Evolutionary conservation across 2,329 filamentous ascomycete genomes (phyloP).

Genomic region (Blastomyces parvus): DNA sequence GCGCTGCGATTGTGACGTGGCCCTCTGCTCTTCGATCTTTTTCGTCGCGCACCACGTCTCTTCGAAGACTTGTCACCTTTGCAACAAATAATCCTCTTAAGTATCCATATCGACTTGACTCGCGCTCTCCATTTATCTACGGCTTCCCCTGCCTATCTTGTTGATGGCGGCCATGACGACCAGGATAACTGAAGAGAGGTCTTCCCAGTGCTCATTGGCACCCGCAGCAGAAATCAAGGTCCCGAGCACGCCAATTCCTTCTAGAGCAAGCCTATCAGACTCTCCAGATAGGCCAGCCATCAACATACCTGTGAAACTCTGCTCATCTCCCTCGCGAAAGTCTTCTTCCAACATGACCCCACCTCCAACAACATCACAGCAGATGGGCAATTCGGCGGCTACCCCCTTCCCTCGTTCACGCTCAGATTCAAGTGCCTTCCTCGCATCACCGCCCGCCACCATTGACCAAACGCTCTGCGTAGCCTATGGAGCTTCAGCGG

Average conservation of each 20-base stretch:
- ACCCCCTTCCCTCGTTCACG: conserved; percentile 36
- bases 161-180: conserved; percentile 21
- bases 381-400: conserved; percentile 27
- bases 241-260: conserved; percentile 27
- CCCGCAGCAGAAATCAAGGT: conserved; percentile 31
- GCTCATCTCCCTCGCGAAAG: conserved; percentile 34
- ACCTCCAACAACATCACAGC: conserved; percentile 50
- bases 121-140: not conserved
- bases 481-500: conserved; percentile 35
- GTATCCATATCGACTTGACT: not conserved
- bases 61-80: not conserved
- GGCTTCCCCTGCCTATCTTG: not conserved
- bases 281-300: conserved; percentile 28
- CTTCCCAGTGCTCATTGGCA: conserved; percentile 29
- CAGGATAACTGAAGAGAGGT: conserved; percentile 22
- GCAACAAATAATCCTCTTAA: not conserved
- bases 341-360: conserved; percentile 49
- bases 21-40: not conserved
- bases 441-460: conserved; percentile 41
- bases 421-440: conserved; percentile 28
- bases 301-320: conserved; percentile 26
- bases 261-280: conserved; percentile 25
- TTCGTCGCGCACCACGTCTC: not conserved
- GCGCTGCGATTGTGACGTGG: conserved; percentile 2
- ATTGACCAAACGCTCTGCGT: conserved; percentile 34